phyloP scores from a whole-genome alignment of 169 alveolate species.

The Eimeria tenella region DNA sequence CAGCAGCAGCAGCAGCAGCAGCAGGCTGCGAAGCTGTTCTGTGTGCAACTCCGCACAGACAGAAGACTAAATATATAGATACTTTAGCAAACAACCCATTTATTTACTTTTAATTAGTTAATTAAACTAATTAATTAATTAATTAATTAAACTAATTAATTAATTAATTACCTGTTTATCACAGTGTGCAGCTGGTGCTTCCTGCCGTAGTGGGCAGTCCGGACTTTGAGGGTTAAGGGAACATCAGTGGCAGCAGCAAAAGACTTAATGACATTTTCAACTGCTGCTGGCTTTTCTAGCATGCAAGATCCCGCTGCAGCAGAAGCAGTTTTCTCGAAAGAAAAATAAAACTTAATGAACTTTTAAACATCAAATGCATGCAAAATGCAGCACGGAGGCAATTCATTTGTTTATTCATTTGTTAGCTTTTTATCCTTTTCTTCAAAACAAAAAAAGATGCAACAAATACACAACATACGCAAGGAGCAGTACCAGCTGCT shows the following conservation, averaged over 20 bases:
- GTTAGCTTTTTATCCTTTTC: no score
- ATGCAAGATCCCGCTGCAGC: slow-evolving; percentile 72
- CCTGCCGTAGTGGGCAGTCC: slow-evolving; percentile 86
- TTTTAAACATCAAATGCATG: no score
- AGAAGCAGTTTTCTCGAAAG: no score
- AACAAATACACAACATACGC: neutral
- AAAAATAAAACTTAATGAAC: no score
- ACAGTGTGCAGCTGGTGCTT: slow-evolving; percentile 76
- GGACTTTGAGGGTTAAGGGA: slow-evolving; percentile 85
- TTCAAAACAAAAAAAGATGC: no score
- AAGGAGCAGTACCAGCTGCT: neutral
- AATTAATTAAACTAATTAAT: neutral
- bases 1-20: no score
- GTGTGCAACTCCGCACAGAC: no score
- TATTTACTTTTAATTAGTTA: neutral
- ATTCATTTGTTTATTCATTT: no score
- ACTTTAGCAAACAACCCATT: neutral
- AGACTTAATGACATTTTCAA: slow-evolving; percentile 31
- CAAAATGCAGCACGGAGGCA: no score
- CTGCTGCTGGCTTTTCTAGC: slow-evolving; percentile 65
- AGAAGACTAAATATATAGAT: no score
- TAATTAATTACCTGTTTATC: neutral
- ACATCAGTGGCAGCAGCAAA: slow-evolving; percentile 55
- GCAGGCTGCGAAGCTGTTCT: no score
- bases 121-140: neutral